Evolutionary conservation across 2,329 filamentous ascomycete genomes (phyloP).

Genomic region (Xylaria sp.): DNA sequence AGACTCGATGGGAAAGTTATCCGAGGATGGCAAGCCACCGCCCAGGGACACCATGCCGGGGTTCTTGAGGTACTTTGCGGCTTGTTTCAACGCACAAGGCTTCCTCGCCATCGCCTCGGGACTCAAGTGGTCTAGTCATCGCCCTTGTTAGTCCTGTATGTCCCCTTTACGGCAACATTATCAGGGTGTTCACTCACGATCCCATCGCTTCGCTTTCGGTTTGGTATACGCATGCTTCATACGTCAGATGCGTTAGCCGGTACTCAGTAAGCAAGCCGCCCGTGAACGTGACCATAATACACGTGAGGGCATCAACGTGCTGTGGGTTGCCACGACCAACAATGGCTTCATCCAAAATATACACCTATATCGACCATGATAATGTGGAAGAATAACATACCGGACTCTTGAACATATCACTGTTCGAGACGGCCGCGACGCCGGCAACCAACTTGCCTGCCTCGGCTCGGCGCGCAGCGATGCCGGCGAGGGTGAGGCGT

Average conservation of each 20-base stretch:
- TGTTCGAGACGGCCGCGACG: slow-evolving; percentile 69
- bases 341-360: not conserved
- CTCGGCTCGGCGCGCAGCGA: slow-evolving; percentile 63
- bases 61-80: slow-evolving; percentile 71
- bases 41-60: slow-evolving; percentile 88
- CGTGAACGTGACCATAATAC: not conserved
- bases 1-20: slow-evolving; percentile 88
- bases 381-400: slow-evolving; percentile 38
- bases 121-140: slow-evolving; percentile 49
- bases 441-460: slow-evolving; percentile 68
- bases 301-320: slow-evolving; percentile 1
- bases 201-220: slow-evolving; percentile 76
- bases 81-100: slow-evolving; percentile 73
- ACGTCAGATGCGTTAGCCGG: slow-evolving; percentile 16
- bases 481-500: slow-evolving; percentile 56
- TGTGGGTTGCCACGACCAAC: not conserved
- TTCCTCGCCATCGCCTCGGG: slow-evolving; percentile 55
- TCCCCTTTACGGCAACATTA: not conserved
- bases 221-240: slow-evolving; percentile 49
- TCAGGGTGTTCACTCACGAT: slow-evolving; percentile 56
- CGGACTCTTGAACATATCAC: slow-evolving; percentile 76
- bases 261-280: not conserved
- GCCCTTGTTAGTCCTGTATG: slow-evolving; percentile 14
- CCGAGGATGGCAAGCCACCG: slow-evolving; percentile 80
- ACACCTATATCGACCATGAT: not conserved